These are phyloP conservation scores for Chlorophyllum brunneum DNA, from an alignment of 768 basidiomycete species.

Conservation along the genomic window DNA sequence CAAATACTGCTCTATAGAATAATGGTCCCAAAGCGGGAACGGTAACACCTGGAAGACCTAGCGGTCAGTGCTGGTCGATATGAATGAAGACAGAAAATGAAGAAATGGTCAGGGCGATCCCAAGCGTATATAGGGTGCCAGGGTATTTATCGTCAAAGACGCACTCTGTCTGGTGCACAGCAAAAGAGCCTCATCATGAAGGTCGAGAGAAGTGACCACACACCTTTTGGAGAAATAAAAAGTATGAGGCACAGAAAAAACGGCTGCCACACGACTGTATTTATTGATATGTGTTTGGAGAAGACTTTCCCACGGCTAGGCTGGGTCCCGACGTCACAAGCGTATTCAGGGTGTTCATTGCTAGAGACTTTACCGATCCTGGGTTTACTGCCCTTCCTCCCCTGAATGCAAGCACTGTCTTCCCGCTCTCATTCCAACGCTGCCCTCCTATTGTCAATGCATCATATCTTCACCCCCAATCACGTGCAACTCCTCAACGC, in stretches of 20 bases:
- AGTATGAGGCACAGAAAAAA: constrained; percentile 1
- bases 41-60: no score
- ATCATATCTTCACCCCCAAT: constrained; percentile 73
- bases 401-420: background rate
- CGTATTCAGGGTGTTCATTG: constrained; percentile 2
- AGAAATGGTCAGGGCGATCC: constrained; percentile 39
- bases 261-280: no score
- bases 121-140: constrained; percentile 48
- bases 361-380: background rate
- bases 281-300: constrained; percentile 6
- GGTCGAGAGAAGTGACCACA: constrained; percentile 17
- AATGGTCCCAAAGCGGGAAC: no score
- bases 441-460: constrained; percentile 39
- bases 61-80: background rate
- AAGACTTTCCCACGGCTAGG: constrained; percentile 3
- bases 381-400: background rate
- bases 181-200: constrained; percentile 40
- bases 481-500: constrained; percentile 81
- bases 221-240: constrained; percentile 18
- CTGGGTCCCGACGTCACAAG: constrained; percentile 8
- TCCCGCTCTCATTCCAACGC: background rate
- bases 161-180: constrained; percentile 61
- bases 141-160: constrained; percentile 44
- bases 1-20: no score
- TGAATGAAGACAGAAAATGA: background rate